Evolutionary conservation across 176 grass and related monocot species (phyloP).

Genomic region (Ensete ventricosum): DNA sequence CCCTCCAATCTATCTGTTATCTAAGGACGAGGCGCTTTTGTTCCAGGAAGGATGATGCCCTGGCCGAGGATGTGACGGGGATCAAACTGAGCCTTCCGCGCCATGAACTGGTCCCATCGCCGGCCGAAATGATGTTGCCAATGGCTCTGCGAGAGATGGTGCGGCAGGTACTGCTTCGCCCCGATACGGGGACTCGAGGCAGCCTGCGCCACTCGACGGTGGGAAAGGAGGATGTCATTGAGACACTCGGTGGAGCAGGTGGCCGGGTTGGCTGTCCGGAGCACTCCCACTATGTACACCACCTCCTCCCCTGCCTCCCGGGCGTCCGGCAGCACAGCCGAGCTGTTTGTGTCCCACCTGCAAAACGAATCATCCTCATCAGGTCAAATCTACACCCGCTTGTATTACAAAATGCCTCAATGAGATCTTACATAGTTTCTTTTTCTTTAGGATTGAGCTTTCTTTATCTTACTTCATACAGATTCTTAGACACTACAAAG

Average conservation of each 20-base stretch:
- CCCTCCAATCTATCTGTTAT: not conserved
- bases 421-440: too few relatives aligned
- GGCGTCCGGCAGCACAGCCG: slow-evolving; percentile 2
- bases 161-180: slow-evolving; percentile 3
- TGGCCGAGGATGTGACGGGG: not conserved
- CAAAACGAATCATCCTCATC: not conserved
- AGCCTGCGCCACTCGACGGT: not conserved
- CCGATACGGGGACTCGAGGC: not conserved
- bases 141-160: not conserved
- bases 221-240: not conserved
- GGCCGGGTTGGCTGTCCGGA: not conserved
- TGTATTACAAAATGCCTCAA: too few relatives aligned
- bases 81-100: not conserved
- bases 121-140: not conserved
- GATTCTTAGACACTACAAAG: too few relatives aligned
- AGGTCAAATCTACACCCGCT: too few relatives aligned
- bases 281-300: not conserved
- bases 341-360: not conserved
- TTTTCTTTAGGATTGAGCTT: too few relatives aligned
- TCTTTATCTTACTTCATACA: too few relatives aligned
- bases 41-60: not conserved
- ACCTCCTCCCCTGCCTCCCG: not conserved
- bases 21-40: not conserved
- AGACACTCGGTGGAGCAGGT: not conserved
- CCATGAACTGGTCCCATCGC: not conserved